These are phyloP conservation scores for Aspergillus ruber DNA, from an alignment of 2,329 filamentous ascomycete genomes.

Conservation along the genomic window DNA sequence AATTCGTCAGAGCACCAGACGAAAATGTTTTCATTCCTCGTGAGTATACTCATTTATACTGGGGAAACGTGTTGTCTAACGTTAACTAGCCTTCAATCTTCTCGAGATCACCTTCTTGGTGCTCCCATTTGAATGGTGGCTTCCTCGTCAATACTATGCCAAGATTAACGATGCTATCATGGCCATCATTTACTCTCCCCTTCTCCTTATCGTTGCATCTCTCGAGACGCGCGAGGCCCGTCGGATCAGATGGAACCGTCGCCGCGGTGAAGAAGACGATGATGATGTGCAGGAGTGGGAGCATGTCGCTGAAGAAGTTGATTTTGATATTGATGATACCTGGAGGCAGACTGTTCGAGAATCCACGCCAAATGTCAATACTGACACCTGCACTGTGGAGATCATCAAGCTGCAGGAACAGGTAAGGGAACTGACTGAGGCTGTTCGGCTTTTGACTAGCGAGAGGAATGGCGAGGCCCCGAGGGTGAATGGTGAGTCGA, in stretches of 20 bases:
- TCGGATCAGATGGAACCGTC: conserved; percentile 65
- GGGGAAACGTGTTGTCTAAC: neutral
- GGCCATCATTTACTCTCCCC: conserved; percentile 74
- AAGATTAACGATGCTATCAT: conserved; percentile 83
- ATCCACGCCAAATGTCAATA: conserved; percentile 75
- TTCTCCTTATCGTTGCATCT: conserved; percentile 71
- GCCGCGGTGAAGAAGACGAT: conserved; percentile 79
- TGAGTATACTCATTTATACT: conserved; percentile 18
- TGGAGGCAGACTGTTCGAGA: conserved; percentile 75
- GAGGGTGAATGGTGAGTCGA: neutral
- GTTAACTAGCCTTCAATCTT: conserved; percentile 65
- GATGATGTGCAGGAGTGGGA: conserved; percentile 92
- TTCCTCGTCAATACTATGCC: conserved; percentile 67
- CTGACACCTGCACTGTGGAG: conserved; percentile 69
- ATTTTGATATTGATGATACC: conserved; percentile 69
- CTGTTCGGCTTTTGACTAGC: conserved; percentile 54
- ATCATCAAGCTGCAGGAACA: conserved; percentile 37
- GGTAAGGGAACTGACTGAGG: conserved; percentile 57
- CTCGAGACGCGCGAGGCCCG: conserved; percentile 62
- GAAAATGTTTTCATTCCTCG: conserved; percentile 96
- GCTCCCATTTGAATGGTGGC: conserved; percentile 91
- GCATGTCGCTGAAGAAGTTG: conserved; percentile 60
- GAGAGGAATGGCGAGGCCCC: conserved; percentile 8
- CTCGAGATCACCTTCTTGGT: conserved; percentile 77
- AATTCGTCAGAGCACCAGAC: conserved; percentile 92